Evolutionary conservation across 371 early-diverging fungal genomes (phyloP).

Genomic region (Umbelopsis sp.): DNA sequence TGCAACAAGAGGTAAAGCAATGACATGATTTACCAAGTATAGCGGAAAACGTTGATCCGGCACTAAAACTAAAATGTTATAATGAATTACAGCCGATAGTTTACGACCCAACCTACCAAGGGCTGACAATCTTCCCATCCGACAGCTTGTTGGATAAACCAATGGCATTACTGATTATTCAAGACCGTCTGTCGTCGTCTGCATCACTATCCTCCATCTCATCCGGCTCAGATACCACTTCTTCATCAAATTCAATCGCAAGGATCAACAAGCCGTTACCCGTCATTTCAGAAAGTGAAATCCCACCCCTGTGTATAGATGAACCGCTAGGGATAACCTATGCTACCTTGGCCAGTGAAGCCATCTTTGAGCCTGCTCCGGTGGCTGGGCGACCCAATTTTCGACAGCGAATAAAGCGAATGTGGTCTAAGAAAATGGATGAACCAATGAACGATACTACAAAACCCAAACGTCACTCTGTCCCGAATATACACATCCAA

Average conservation of each 20-base stretch:
- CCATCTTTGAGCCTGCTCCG: neutral
- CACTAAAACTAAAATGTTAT: neutral
- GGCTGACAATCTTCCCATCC: neutral
- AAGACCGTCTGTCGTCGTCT: constrained; percentile 11
- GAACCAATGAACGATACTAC: neutral
- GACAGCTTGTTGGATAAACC: constrained; percentile 15
- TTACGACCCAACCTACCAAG: neutral
- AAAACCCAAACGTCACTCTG: neutral
- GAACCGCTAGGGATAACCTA: neutral
- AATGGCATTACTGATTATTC: neutral
- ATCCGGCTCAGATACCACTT: neutral
- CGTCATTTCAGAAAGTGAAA: neutral
- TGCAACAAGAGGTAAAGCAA: neutral
- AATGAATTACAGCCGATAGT: neutral
- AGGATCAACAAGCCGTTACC: neutral
- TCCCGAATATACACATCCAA: neutral
- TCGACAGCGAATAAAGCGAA: neutral
- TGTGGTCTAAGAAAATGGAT: neutral
- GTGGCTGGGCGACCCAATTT: neutral
- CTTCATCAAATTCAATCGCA: neutral
- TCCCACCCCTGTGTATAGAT: neutral
- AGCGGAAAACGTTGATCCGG: neutral
- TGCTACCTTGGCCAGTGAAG: neutral
- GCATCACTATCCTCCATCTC: constrained; percentile 25
- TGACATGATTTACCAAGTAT: neutral